Percentiles rank a stretch among this genome's conserved stretches.
phyloP scores from a whole-genome alignment of 257 asterid species.

The Primulina eburnea region DNA sequence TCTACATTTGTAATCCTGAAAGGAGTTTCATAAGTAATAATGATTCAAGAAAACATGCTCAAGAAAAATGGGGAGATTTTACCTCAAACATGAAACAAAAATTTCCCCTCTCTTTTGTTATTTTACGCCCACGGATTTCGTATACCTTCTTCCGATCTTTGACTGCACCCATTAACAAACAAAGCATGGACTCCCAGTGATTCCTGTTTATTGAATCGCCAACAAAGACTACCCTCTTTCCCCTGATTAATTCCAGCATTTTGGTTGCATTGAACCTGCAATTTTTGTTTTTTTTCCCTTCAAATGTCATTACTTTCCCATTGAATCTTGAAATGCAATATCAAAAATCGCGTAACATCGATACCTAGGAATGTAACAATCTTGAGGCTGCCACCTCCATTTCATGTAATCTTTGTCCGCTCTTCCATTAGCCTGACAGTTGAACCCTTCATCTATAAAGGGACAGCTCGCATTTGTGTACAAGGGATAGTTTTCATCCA shows the following conservation, averaged over 20 bases:
- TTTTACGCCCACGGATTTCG: constrained; percentile 76
- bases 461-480: constrained; percentile 73
- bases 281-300: background rate
- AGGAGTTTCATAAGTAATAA: background rate
- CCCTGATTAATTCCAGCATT: constrained; percentile 76
- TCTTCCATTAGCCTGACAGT: constrained; percentile 75
- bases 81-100: constrained; percentile 90
- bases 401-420: constrained; percentile 65
- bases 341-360: background rate
- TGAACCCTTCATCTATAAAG: constrained; percentile 86
- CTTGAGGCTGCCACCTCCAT: constrained; percentile 94
- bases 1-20: constrained; percentile 78
- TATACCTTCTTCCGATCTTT: constrained; percentile 76
- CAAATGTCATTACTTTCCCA: background rate
- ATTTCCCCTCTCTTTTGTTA: constrained; percentile 76
- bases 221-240: constrained; percentile 84
- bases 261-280: constrained; percentile 73
- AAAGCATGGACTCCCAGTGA: constrained; percentile 95
- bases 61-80: constrained; percentile 11
- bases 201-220: constrained; percentile 93
- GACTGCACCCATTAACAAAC: constrained; percentile 71
- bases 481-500: constrained; percentile 72
- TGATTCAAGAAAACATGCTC: constrained; percentile 4
- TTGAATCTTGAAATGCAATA: background rate
- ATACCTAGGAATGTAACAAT: constrained; percentile 86